Conservation (phyloP, 208 protist species). For the Trichomonas vaginalis region DNA sequence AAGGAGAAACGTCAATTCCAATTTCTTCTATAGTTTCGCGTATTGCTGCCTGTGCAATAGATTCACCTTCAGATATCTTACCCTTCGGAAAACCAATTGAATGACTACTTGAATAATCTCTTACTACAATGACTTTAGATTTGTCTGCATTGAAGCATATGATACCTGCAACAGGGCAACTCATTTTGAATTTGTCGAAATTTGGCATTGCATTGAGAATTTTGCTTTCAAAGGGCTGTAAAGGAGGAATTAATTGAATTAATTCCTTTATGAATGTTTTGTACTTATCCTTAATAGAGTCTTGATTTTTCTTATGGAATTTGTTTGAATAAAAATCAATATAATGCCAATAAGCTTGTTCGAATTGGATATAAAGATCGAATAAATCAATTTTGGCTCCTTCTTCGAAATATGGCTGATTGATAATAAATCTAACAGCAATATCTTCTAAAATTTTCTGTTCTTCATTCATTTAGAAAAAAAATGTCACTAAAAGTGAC, state of each 20-base stretch:
- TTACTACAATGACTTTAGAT: background rate
- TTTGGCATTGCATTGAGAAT: background rate
- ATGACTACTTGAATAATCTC: background rate
- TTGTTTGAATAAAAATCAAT: background rate
- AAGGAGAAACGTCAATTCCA: background rate
- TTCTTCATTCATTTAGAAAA: no score
- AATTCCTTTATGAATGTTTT: background rate
- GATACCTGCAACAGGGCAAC: background rate
- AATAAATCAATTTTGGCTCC: background rate
- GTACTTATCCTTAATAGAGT: background rate
- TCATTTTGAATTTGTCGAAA: background rate
- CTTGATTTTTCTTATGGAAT: background rate
- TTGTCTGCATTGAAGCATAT: background rate
- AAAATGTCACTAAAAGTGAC: no score
- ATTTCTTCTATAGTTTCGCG: constrained; percentile 2
- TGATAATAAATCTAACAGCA: background rate
- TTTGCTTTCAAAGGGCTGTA: background rate
- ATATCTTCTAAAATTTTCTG: background rate
- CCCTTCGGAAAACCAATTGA: background rate
- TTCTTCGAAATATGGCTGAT: background rate
- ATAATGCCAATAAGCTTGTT: background rate
- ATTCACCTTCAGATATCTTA: background rate
- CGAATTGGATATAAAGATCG: background rate
- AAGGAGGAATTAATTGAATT: background rate
- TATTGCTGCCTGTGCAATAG: background rate